phyloP scores from a whole-genome alignment of 352 stramenopile species.

The Pythium phragmiticola region DNA sequence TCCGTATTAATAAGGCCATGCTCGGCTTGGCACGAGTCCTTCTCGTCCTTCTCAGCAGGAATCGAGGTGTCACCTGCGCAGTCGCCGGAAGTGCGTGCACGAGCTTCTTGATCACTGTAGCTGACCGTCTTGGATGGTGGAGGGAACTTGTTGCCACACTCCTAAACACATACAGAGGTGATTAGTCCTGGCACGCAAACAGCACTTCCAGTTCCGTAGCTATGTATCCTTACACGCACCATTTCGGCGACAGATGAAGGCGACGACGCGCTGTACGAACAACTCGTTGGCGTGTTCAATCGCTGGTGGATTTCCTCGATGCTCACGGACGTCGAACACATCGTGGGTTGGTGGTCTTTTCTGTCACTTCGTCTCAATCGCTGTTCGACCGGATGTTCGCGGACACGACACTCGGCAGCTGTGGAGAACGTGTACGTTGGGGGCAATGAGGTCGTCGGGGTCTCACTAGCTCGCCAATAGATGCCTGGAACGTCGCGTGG shows the following conservation, averaged over 20 bases:
- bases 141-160: neutral
- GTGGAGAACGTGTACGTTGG: neutral
- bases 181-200: neutral
- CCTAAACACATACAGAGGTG: neutral
- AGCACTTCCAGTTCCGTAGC: neutral
- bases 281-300: constrained; percentile 33
- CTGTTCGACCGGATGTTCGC: neutral
- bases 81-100: constrained; percentile 1
- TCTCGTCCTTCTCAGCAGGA: constrained; percentile 34
- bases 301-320: constrained; percentile 30
- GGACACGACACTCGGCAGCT: neutral
- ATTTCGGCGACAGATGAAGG: constrained; percentile 69
- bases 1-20: constrained; percentile 72
- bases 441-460: neutral
- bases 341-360: constrained; percentile 3
- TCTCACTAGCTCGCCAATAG: neutral
- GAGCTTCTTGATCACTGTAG: neutral
- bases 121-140: neutral
- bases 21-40: constrained; percentile 29
- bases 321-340: constrained; percentile 34
- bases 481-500: neutral
- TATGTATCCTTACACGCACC: neutral
- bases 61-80: constrained; percentile 40
- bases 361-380: neutral
- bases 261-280: constrained; percentile 35